Percentiles rank a stretch among this genome's conserved stretches.
Evolutionary conservation across 2,329 filamentous ascomycete species (phyloP).

Genomic region (Cordyceps cateniannulata): DNA sequence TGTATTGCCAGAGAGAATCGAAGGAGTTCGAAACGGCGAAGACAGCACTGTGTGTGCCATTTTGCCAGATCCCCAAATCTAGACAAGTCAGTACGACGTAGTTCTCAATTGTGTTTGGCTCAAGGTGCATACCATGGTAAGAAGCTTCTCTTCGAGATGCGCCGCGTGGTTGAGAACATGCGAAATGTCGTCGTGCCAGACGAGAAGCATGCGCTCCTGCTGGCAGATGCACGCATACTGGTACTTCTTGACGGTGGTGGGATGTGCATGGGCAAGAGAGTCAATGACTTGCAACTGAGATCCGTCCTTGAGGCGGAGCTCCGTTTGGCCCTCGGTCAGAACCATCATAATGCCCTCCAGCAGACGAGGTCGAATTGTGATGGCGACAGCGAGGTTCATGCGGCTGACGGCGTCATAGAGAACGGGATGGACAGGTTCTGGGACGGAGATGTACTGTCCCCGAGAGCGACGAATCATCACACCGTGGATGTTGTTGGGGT

Average conservation of each 20-base stretch:
- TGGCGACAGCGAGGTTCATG: slow-evolving; percentile 39
- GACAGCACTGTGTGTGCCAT: not conserved
- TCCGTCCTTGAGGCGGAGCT: slow-evolving; percentile 35
- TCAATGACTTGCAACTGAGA: slow-evolving; percentile 40
- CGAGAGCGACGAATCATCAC: slow-evolving; percentile 33
- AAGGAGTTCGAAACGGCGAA: slow-evolving; percentile 1
- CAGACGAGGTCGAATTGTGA: slow-evolving; percentile 43
- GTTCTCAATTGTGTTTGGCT: slow-evolving; percentile 10
- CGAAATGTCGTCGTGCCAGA: slow-evolving; percentile 37
- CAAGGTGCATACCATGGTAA: slow-evolving; percentile 26
- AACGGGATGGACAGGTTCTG: slow-evolving; percentile 29
- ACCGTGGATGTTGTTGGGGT: slow-evolving; percentile 23
- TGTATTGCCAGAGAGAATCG: not conserved
- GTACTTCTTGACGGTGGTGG: slow-evolving; percentile 34
- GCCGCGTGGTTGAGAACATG: slow-evolving; percentile 33
- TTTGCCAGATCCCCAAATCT: slow-evolving; percentile 11
- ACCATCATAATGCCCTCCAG: slow-evolving; percentile 38
- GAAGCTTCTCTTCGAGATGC: slow-evolving; percentile 26
- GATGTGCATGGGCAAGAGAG: slow-evolving; percentile 31
- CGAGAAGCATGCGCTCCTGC: slow-evolving; percentile 33
- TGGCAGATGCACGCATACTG: slow-evolving; percentile 37
- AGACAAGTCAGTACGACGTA: slow-evolving; percentile 12
- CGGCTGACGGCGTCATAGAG: slow-evolving; percentile 36
- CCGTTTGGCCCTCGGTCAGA: slow-evolving; percentile 32
- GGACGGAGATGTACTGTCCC: slow-evolving; percentile 35